Evolutionary conservation across 2,329 filamentous ascomycete genomes (phyloP).

Genomic region (Cladosporium halotolerans): DNA sequence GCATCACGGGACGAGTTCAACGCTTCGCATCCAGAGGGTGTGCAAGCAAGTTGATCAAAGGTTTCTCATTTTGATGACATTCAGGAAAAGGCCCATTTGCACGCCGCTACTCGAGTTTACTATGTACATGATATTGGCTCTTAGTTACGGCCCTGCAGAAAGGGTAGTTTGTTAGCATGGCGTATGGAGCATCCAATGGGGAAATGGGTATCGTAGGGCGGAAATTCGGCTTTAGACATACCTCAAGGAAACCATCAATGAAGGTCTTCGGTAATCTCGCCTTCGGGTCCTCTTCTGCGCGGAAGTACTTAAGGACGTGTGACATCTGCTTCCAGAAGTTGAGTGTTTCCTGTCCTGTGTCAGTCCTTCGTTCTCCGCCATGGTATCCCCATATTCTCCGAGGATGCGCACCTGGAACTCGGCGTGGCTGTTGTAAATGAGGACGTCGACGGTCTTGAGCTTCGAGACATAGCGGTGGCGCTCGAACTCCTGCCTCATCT

Average conservation of each 20-base stretch:
- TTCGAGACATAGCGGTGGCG: constrained; percentile 89
- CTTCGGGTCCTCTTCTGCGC: constrained; percentile 73
- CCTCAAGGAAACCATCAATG: constrained; percentile 92
- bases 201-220: neutral
- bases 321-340: constrained; percentile 99
- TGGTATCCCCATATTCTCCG: neutral
- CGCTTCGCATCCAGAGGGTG: constrained; percentile 26
- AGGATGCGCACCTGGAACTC: constrained; percentile 73
- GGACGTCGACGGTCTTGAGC: constrained; percentile 77
- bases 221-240: constrained; percentile 40
- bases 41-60: constrained; percentile 1
- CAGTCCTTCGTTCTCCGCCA: constrained; percentile 2
- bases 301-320: constrained; percentile 96
- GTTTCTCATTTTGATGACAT: constrained; percentile 2
- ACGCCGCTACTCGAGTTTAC: constrained; percentile 10
- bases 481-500: constrained; percentile 95
- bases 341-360: constrained; percentile 72
- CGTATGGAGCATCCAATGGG: neutral
- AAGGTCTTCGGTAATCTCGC: constrained; percentile 78
- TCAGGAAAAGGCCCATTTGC: neutral
- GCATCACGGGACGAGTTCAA: constrained; percentile 58
- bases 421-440: constrained; percentile 82
- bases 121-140: constrained; percentile 11
- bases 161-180: constrained; percentile 7
- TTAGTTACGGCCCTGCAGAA: constrained; percentile 23